Base-by-base conservation (phyloP, 2,329 filamentous ascomycete genomes). In the Ascochyta lentis region DNA sequence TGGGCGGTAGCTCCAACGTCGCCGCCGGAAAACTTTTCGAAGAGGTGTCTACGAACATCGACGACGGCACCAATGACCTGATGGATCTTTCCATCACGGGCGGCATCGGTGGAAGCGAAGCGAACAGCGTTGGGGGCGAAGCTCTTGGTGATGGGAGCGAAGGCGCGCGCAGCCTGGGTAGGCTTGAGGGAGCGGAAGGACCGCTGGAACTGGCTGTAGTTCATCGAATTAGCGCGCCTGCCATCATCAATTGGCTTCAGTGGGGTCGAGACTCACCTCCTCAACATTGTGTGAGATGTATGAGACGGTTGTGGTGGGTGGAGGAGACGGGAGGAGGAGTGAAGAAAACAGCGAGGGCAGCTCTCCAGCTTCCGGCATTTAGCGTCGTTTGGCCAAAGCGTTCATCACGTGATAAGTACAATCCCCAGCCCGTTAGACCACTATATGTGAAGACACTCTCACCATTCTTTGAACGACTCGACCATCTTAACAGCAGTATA, bases 11-110 rank as follows among this genome's bases (percentile, higher is more conserved):
- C 55, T 54, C 45, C 40, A 33, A 51, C 37, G 5, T 52, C 44
- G 59, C 45, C 31, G 45, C 26, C 47, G 65, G 60, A 74, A 76
- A 74, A 72, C 54, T 67, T 74, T 75, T 70, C 58, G 55, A 90
- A 84, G 41, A 26, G 29, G 42, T n/a, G 49, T 31, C 10, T 15
- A 31, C 29, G 29, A 96, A 92, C 92, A 84, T 98, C 95, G 75
- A 98, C 95, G 79, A 98, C 93, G 84, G 95, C 94, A 90, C 95
- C 83, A 49, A 97, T 97, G 81, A 97, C 93, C 84, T 92, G 83
- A 78, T 86, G 82, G 76, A 87, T 83, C 80, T 85, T 88, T 76
- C 88, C 88, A 78, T 83, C 78, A 68, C 79, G 78, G 54, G 75
- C 71, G 55, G 82, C 74, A 66, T 85, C 83, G 66, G 84, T 83